A percentile compares a stretch with the other conserved stretches of the same genome.
Evolutionary conservation across 306 rosid genomes (phyloP).

Genomic region (Erythrophleum fordii): DNA sequence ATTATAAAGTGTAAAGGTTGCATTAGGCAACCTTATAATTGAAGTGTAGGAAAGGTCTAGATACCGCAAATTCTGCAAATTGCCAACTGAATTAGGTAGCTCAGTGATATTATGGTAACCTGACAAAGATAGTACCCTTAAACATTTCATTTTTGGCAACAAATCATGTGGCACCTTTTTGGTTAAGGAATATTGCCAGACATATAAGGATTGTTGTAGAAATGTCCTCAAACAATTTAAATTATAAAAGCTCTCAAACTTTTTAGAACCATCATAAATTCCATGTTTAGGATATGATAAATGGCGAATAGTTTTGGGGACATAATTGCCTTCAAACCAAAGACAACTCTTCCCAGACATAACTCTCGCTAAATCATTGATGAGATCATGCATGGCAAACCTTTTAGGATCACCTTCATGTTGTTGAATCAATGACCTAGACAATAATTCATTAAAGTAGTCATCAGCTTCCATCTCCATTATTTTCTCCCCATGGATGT

Average conservation of each 20-base stretch:
- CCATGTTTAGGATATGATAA: not conserved
- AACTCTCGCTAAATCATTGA: slow-evolving; percentile 33
- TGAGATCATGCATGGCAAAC: slow-evolving; percentile 46
- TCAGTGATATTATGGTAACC: not conserved
- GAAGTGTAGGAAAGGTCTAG: not conserved
- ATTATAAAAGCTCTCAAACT: not conserved
- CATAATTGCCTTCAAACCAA: not conserved
- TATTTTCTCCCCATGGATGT: not conserved
- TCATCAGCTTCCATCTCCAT: slow-evolving; percentile 35
- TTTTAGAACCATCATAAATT: not conserved
- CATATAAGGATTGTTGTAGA: not conserved
- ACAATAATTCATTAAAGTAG: slow-evolving; percentile 36
- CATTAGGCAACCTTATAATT: slow-evolving; percentile 1
- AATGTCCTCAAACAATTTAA: not conserved
- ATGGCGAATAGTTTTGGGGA: slow-evolving; percentile 30
- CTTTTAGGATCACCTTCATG: not conserved
- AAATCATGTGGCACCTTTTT: slow-evolving; percentile 10
- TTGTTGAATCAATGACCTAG: slow-evolving; percentile 35
- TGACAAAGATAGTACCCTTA: slow-evolving; percentile 30
- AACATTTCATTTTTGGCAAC: not conserved
- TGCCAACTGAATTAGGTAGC: slow-evolving; percentile 25
- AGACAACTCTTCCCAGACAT: not conserved
- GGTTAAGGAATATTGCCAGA: not conserved
- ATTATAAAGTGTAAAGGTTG: slow-evolving; percentile 19
- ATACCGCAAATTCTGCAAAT: slow-evolving; percentile 33